These are phyloP conservation scores for Didymosphaeria variabile DNA, from an alignment of 2,329 filamentous ascomycete genomes.

Conservation along the genomic window DNA sequence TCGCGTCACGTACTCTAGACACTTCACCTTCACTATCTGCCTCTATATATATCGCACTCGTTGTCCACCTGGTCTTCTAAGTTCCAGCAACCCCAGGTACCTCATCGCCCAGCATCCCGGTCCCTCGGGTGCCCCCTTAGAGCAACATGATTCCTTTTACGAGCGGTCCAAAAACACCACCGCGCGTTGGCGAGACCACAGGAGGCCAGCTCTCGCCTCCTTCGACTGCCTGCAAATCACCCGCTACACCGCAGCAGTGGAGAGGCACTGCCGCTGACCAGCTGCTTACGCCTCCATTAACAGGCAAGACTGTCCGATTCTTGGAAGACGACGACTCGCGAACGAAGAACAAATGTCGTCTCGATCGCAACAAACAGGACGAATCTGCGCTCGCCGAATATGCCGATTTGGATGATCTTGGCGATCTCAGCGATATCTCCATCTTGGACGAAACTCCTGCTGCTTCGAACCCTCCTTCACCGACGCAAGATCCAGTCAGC, in stretches of 20 bases:
- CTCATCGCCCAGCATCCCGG: not conserved
- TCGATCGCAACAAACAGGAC: slow-evolving; percentile 16
- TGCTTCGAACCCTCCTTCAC: not conserved
- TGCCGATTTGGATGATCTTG: slow-evolving; percentile 20
- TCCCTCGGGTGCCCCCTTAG: not conserved
- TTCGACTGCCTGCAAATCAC: not conserved
- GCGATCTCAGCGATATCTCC: slow-evolving; percentile 16
- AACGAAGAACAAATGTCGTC: slow-evolving; percentile 12
- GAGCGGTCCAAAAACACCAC: slow-evolving; percentile 22
- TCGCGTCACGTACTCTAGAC: not conserved
- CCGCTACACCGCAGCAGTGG: not conserved
- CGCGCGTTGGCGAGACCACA: not conserved
- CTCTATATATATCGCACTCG: slow-evolving; percentile 1
- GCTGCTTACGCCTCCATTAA: slow-evolving; percentile 34
- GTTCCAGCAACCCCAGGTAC: not conserved
- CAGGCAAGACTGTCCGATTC: slow-evolving; percentile 27
- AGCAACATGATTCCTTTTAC: slow-evolving; percentile 14
- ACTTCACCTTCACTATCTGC: slow-evolving; percentile 21
- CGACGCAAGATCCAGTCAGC: not conserved
- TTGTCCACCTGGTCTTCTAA: not conserved
- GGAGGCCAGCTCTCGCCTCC: not conserved
- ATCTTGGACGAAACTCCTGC: slow-evolving; percentile 7
- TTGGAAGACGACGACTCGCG: not conserved
- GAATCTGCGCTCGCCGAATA: slow-evolving; percentile 20
- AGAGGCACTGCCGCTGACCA: not conserved